A percentile compares a stretch with the other conserved stretches of the same genome.
phyloP scores from a whole-genome alignment of 108 stramenopile species.

The Pseudonitzschia multiseries region DNA sequence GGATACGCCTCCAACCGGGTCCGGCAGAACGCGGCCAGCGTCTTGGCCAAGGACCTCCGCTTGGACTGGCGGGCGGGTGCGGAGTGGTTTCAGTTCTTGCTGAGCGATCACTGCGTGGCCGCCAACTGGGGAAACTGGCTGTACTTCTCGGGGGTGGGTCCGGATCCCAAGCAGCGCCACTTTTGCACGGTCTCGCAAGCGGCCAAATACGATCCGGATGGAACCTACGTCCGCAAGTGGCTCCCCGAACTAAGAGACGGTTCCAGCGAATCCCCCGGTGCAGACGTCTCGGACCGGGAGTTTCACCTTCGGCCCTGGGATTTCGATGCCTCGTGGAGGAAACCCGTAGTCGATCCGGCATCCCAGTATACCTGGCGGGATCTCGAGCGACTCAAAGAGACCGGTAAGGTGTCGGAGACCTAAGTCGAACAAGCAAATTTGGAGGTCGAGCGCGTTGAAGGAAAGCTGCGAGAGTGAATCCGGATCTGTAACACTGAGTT shows the following conservation, averaged over 20 bases:
- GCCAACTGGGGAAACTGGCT: slow-evolving; percentile 92
- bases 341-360: slow-evolving; percentile 50
- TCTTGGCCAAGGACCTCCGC: slow-evolving; percentile 76
- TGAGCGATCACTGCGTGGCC: slow-evolving; percentile 86
- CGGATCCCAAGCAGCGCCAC: slow-evolving; percentile 71
- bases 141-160: slow-evolving; percentile 84
- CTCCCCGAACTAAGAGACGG: slow-evolving; percentile 23
- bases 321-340: slow-evolving; percentile 35
- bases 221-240: slow-evolving; percentile 81
- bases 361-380: slow-evolving; percentile 70
- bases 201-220: slow-evolving; percentile 71
- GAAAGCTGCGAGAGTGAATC: too few species aligned
- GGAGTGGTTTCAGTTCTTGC: slow-evolving; percentile 78
- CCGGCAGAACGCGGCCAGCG: slow-evolving; percentile 88
- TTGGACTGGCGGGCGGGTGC: slow-evolving; percentile 92
- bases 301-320: slow-evolving; percentile 65
- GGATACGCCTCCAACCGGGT: slow-evolving; percentile 94
- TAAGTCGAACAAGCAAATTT: too few species aligned
- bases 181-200: slow-evolving; percentile 82
- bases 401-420: slow-evolving; percentile 5
- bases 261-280: not conserved
- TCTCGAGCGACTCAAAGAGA: slow-evolving; percentile 15
- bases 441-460: too few species aligned
- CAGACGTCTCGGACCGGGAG: slow-evolving; percentile 22
- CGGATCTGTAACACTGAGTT: too few species aligned